Evolutionary conservation across 2,329 filamentous ascomycete species (phyloP).

Genomic region (Trichoderma arundinaceum): DNA sequence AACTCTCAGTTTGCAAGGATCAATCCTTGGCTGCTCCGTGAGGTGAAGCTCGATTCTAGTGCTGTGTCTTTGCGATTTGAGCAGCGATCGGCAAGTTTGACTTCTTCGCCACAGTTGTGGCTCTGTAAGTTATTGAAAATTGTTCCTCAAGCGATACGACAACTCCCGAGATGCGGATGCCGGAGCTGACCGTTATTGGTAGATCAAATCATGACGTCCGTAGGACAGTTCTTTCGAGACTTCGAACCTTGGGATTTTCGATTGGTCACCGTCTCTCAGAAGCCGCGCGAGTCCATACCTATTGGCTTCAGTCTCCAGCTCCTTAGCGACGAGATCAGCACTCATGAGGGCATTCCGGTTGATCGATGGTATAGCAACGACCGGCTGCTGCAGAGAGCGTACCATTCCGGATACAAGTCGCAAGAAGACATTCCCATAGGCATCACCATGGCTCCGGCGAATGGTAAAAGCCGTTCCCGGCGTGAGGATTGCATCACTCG

Average conservation of each 20-base stretch:
- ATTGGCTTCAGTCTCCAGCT: conserved; percentile 5
- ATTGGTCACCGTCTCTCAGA: background rate
- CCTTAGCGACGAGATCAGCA: conserved; percentile 7
- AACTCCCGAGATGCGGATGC: no score
- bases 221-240: background rate
- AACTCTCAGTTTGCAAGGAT: conserved; percentile 7
- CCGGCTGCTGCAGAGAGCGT: background rate
- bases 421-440: background rate
- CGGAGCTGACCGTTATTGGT: no score
- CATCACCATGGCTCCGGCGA: background rate
- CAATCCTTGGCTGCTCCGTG: background rate
- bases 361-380: conserved; percentile 4
- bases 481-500: background rate
- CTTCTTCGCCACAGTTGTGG: no score
- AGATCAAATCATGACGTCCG: background rate
- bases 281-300: background rate
- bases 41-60: no score
- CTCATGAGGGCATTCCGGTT: background rate
- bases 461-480: background rate
- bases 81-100: no score
- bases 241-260: background rate
- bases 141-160: no score
- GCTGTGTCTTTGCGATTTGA: no score
- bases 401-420: background rate
- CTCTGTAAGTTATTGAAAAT: no score